Evolutionary conservation across 2,329 filamentous ascomycete genomes (phyloP).

Genomic region (Aspergillus pseudoterreus): DNA sequence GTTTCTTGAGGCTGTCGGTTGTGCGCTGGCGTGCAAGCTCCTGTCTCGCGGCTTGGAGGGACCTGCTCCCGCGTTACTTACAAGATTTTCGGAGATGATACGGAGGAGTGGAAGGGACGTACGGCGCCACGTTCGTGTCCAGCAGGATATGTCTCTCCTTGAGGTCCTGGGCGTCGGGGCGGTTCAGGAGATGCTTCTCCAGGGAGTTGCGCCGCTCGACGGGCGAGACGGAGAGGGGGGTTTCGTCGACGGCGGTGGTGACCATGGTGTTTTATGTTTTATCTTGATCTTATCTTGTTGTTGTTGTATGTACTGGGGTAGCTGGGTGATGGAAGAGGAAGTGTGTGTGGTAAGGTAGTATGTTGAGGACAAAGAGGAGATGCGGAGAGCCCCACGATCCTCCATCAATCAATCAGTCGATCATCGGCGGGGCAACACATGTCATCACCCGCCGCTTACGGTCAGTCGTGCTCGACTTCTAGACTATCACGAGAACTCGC

Average conservation of each 20-base stretch:
- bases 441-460: neutral
- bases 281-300: neutral
- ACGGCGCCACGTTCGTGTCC: constrained; percentile 65
- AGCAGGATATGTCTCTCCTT: constrained; percentile 67
- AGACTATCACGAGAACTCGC: neutral
- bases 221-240: constrained; percentile 52
- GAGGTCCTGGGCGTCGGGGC: constrained; percentile 63
- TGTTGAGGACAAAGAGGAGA: neutral
- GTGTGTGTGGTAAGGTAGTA: no score
- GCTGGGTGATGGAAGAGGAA: neutral
- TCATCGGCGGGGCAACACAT: neutral
- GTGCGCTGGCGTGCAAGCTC: constrained; percentile 64
- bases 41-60: constrained; percentile 59
- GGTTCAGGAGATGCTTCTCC: constrained; percentile 67
- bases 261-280: constrained; percentile 3
- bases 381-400: neutral
- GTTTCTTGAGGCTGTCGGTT: constrained; percentile 62
- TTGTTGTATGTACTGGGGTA: neutral
- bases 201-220: constrained; percentile 62
- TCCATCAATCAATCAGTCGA: neutral
- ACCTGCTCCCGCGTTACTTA: constrained; percentile 34
- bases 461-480: neutral
- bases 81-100: neutral
- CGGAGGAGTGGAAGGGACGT: constrained; percentile 22
- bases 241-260: constrained; percentile 49